Base-by-base conservation (phyloP, 495 filamentous ascomycete species). In the Penicillium daleae region DNA sequence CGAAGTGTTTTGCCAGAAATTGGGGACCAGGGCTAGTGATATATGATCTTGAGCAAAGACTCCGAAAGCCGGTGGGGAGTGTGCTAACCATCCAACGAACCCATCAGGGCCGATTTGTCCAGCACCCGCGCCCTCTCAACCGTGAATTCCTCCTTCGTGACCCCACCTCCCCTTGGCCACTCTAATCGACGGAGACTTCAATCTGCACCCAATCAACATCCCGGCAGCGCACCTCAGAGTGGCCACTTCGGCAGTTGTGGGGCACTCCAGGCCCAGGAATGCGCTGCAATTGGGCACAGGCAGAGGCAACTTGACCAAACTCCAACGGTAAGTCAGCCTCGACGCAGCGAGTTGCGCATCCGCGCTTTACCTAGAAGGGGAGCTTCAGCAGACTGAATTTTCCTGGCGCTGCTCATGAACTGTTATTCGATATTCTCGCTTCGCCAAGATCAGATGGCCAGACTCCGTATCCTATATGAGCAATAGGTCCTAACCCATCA, bases 371-470 rank as follows among this genome's bases (percentile, higher is more conserved):
- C 73, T 33, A 72, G 71, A 74, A 65, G 62, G 75, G 75, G 75
- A 77, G 73, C 70, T 77, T 71, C 58, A 77, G 55, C 73, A 77
- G 75, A 77, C 65, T 61, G 60, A 56, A 58, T 65, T 66, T 72
- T 72, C 66, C 39, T 50, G 24, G n/a, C 55, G 4, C 54, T 31
- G 33, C 42, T 46, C 19, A 46, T 46, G 42, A 12, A 24, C n/a
- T 46, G 60, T 29, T 52, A 56, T 57, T 52, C 50, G 44, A 35
- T 50, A 27, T 19, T n/a, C 22, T 22, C 26, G 12, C 29, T 15
- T 21, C 42, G 42, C 42, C 42, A 46, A 46, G 42, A 21, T 46
- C 42, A 22, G 19, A 46, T 35, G 51, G 29, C 46, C 13, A 40
- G 33, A n/a, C 40, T n/a, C 3, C 2, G 17, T 15, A 3, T 4